These are phyloP conservation scores for Alternaria ethzedia DNA, from an alignment of 2,329 filamentous ascomycete genomes.

Conservation along the genomic window DNA sequence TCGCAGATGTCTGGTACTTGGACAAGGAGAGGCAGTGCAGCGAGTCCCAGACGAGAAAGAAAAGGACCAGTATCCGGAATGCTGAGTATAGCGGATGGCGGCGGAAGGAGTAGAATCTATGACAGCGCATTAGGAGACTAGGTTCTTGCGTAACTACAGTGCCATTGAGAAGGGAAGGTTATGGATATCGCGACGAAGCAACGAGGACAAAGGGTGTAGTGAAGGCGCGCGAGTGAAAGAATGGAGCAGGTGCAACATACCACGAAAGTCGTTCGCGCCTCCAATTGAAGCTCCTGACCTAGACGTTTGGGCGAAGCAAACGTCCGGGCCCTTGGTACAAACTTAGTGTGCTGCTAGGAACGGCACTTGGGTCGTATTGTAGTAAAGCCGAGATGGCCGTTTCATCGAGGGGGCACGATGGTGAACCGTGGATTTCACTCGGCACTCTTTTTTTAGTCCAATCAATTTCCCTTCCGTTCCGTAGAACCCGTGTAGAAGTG, in stretches of 20 bases:
- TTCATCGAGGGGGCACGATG: conserved; percentile 1
- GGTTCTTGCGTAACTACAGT: background rate
- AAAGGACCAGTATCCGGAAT: conserved; percentile 23
- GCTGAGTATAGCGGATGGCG: conserved; percentile 26
- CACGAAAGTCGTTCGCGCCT: background rate
- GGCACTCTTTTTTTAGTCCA: background rate
- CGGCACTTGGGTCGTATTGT: background rate
- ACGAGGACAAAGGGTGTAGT: background rate
- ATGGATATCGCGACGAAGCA: background rate
- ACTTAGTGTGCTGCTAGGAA: conserved; percentile 3
- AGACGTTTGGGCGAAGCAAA: background rate
- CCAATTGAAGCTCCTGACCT: background rate
- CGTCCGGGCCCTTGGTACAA: background rate
- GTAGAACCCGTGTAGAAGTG: background rate
- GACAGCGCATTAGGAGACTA: conserved; percentile 17
- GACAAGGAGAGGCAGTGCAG: conserved; percentile 27
- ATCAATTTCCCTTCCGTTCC: background rate
- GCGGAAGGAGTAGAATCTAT: conserved; percentile 24
- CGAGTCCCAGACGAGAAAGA: conserved; percentile 30
- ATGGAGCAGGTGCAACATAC: conserved; percentile 2
- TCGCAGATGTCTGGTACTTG: conserved; percentile 20
- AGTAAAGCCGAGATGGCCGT: conserved; percentile 5
- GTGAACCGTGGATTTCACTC: background rate
- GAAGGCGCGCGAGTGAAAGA: background rate
- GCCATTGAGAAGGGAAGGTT: background rate